Conservation (phyloP, 78 protist species). For the Dictyostelium purpureum region DNA sequence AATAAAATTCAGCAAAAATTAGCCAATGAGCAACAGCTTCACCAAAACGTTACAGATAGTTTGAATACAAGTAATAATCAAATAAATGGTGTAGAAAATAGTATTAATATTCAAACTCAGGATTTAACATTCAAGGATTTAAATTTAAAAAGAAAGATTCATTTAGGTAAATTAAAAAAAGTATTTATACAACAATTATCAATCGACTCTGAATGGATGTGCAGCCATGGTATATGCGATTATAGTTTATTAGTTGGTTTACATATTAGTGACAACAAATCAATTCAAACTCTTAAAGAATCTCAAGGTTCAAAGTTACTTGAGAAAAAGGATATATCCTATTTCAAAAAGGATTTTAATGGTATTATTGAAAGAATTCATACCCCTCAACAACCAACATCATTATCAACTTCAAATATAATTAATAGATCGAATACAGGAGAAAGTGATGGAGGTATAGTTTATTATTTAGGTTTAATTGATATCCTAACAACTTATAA, state of each 20-base stretch:
- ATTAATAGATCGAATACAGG: too few species aligned
- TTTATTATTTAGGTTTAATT: slow-evolving; percentile 71
- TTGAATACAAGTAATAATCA: too few species aligned
- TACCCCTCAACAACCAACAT: not conserved
- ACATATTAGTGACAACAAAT: slow-evolving; percentile 45
- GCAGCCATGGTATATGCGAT: slow-evolving; percentile 69
- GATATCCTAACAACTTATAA: slow-evolving; percentile 81
- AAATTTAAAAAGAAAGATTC: slow-evolving; percentile 60
- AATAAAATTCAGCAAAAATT: slow-evolving; percentile 3
- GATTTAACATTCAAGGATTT: slow-evolving; percentile 69
- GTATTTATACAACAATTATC: slow-evolving; percentile 36
- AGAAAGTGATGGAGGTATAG: slow-evolving; percentile 30
- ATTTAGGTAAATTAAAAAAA: slow-evolving; percentile 37
- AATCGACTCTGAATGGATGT: slow-evolving; percentile 65
- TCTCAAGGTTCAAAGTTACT: not conserved
- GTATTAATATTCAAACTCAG: too few species aligned
- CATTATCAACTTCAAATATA: not conserved
- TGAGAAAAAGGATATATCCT: slow-evolving; percentile 51
- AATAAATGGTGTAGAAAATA: too few species aligned
- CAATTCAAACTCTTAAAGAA: not conserved
- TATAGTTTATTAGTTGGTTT: slow-evolving; percentile 72
- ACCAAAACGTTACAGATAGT: not conserved
- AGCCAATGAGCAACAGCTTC: not conserved
- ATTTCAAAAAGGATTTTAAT: slow-evolving; percentile 46
- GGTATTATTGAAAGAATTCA: too few species aligned